Evolutionary conservation across 129 eudicot species (phyloP), one percentile per base, ranked within the genome.

Genomic region (Lactuca sativa): DNA sequence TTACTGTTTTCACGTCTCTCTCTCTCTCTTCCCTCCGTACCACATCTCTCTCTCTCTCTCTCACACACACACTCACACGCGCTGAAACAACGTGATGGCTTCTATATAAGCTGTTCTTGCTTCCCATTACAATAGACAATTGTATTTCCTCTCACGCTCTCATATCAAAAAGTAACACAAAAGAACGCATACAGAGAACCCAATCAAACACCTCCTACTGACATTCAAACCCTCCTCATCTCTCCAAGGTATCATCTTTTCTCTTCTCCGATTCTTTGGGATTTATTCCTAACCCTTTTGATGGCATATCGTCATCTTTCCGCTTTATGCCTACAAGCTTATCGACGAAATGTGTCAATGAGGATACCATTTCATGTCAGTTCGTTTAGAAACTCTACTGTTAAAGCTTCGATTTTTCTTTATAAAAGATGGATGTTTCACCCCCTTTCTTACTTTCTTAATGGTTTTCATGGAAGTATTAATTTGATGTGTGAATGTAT

Each of bases 311-410:
- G 34, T 30, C 62, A 51, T 72, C 63, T 73, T 38, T 53, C 15
- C 62, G 2, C 10, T 15, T 43, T 14, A 58, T 34, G 79, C 37
- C 59, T 11, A 58, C 74, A 51, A 66, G 59, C 55, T 57, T 7
- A 21, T 75, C 30, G 79, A 75, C 30, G 62, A 66, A 75, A 75
- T 75, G 63, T 17, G 74, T 67, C 62, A 75, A 59, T 75, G 74
- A 36, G 52, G 69, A 10, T 70, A 13, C 64, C 25, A 41, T 48
- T 62, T 55, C 25, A 25, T 74, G 60, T n/a, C 21, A 25, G 10
- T 13, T 9, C 38, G 4, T 53, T 52, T 33, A 44, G 1, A 17
- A 75, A 32, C 21, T 47, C 33, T 2, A 75, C 62, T 49, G 56
- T 67, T 47, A 73, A 75, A 75, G 56, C 38, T 75, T 67, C 38